These are phyloP conservation scores for Tirmania nivea DNA, from an alignment of 495 filamentous ascomycete genomes.

Conservation along the genomic window DNA sequence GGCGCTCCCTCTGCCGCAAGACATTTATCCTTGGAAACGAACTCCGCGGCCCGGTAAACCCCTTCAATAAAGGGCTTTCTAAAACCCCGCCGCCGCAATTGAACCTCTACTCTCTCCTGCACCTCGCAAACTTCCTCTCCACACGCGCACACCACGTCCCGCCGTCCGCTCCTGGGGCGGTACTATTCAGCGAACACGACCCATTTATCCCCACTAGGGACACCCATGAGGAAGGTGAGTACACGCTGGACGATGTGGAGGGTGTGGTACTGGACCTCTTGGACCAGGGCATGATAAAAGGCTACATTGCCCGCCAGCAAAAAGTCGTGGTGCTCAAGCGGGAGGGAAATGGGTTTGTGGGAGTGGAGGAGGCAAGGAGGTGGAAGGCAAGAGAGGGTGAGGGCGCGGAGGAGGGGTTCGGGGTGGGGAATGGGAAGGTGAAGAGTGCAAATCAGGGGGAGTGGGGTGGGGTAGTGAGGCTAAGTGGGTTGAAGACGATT, in stretches of 20 bases:
- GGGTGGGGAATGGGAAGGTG: neutral
- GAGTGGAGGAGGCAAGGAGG: slow-evolving; percentile 16
- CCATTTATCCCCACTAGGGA: slow-evolving; percentile 21
- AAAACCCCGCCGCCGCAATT: slow-evolving; percentile 26
- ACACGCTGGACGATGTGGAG: slow-evolving; percentile 47
- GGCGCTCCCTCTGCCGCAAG: slow-evolving; percentile 60
- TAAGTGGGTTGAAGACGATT: slow-evolving; percentile 15
- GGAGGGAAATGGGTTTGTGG: slow-evolving; percentile 34
- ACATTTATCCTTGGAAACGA: slow-evolving; percentile 40
- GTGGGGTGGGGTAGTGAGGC: slow-evolving; percentile 12
- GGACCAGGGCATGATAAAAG: slow-evolving; percentile 62
- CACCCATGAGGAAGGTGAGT: slow-evolving; percentile 24
- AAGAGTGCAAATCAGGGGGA: neutral
- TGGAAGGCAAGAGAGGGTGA: slow-evolving; percentile 9
- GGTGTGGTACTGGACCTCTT: slow-evolving; percentile 53
- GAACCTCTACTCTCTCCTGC: slow-evolving; percentile 30
- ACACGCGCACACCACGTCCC: slow-evolving; percentile 9
- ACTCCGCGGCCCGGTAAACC: slow-evolving; percentile 30
- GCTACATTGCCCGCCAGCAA: slow-evolving; percentile 56
- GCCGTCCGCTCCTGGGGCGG: slow-evolving; percentile 9
- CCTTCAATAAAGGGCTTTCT: slow-evolving; percentile 26
- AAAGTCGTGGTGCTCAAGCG: slow-evolving; percentile 68
- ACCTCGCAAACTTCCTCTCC: slow-evolving; percentile 16
- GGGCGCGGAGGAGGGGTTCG: slow-evolving; percentile 1
- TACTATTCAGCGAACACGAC: slow-evolving; percentile 23